Evolutionary conservation across 108 stramenopile genomes (phyloP).

Genomic region (Cyclotella kingstonii): DNA sequence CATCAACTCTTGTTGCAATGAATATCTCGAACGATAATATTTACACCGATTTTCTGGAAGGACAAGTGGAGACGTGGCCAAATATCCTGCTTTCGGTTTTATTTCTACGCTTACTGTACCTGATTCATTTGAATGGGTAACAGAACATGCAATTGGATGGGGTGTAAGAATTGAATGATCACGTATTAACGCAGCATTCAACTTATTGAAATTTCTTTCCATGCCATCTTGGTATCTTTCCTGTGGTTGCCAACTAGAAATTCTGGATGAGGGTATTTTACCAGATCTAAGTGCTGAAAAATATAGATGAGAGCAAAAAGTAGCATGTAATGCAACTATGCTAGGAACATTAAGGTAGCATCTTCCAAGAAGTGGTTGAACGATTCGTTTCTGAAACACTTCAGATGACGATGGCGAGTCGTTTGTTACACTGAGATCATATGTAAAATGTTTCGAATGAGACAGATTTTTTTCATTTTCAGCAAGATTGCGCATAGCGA

Average conservation of each 20-base stretch:
- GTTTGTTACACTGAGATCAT: neutral
- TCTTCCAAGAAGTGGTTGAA: slow-evolving; percentile 34
- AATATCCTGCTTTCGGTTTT: slow-evolving; percentile 80
- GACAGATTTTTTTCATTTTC: neutral
- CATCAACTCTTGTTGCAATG: slow-evolving; percentile 52
- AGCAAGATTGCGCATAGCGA: neutral
- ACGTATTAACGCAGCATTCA: slow-evolving; percentile 34
- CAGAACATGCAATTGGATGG: slow-evolving; percentile 18
- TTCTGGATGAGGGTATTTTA: slow-evolving; percentile 25
- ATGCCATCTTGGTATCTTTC: neutral
- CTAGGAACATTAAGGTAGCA: slow-evolving; percentile 35
- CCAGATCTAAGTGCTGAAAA: slow-evolving; percentile 18
- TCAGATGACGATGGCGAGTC: slow-evolving; percentile 6
- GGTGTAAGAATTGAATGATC: slow-evolving; percentile 29
- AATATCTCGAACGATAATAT: slow-evolving; percentile 49
- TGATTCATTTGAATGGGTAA: neutral
- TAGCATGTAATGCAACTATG: slow-evolving; percentile 13
- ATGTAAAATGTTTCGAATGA: neutral
- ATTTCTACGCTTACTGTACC: slow-evolving; percentile 47
- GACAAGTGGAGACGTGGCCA: slow-evolving; percentile 64
- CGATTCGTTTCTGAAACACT: slow-evolving; percentile 18
- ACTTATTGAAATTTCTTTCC: neutral
- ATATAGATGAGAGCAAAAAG: slow-evolving; percentile 23
- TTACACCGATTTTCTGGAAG: slow-evolving; percentile 55
- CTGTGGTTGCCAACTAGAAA: slow-evolving; percentile 30